These are phyloP conservation scores for Alternaria gaisen DNA, from an alignment of 2,329 filamentous ascomycete species.

Conservation along the genomic window DNA sequence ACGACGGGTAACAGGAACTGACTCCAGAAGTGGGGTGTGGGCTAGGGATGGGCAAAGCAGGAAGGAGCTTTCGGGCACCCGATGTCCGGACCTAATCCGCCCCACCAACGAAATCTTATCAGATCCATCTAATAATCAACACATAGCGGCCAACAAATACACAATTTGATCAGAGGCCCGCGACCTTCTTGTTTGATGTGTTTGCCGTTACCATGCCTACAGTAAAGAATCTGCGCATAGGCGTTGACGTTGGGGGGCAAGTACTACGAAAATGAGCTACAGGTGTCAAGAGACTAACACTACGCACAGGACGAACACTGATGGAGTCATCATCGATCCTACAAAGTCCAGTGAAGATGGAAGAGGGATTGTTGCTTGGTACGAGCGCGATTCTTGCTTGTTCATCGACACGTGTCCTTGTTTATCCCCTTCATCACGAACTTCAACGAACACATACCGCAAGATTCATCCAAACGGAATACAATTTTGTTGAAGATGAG, in stretches of 20 bases:
- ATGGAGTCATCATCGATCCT: constrained; percentile 49
- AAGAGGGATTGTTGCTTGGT: constrained; percentile 48
- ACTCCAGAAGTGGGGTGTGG: background rate
- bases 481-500: background rate
- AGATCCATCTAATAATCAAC: constrained; percentile 8
- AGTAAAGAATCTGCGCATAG: constrained; percentile 49
- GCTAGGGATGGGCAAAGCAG: background rate
- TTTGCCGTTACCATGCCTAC: constrained; percentile 13
- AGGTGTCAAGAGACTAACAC: constrained; percentile 8
- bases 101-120: constrained; percentile 27
- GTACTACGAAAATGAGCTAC: constrained; percentile 4
- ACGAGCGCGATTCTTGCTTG: constrained; percentile 12
- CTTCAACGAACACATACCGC: background rate
- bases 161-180: background rate
- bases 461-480: background rate
- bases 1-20: background rate
- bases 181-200: background rate
- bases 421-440: background rate
- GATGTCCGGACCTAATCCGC: constrained; percentile 9
- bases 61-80: constrained; percentile 3
- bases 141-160: background rate
- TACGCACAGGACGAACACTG: constrained; percentile 45
- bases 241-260: constrained; percentile 56
- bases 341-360: constrained; percentile 35
- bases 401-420: background rate